Conservation (phyloP, 176 grass and related monocot genomes). For the Leersia perrieri region DNA sequence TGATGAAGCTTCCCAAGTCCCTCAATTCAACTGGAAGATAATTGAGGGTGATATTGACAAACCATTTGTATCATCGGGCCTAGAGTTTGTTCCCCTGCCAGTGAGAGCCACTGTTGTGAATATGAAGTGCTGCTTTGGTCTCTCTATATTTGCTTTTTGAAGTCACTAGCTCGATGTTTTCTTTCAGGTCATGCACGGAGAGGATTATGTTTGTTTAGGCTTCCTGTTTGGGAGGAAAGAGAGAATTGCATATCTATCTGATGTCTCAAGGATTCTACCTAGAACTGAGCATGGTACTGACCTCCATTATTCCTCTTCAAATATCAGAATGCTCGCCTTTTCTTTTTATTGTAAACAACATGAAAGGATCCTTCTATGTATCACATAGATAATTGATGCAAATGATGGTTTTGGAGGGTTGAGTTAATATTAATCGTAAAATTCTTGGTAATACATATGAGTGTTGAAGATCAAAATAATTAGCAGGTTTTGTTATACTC, state of each 20-base stretch:
- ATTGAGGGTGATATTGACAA: conserved; percentile 58
- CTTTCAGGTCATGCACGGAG: conserved; percentile 78
- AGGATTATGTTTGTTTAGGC: conserved; percentile 81
- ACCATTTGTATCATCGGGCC: conserved; percentile 62
- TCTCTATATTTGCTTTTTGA: background rate
- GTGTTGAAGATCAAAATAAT: no score
- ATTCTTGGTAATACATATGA: no score
- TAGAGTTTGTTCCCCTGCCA: conserved; percentile 82
- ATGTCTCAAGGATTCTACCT: conserved; percentile 79
- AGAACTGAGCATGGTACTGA: conserved; percentile 54
- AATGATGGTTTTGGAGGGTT: no score
- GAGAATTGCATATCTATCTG: conserved; percentile 83
- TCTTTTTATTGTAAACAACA: no score
- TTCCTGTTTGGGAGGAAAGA: conserved; percentile 72
- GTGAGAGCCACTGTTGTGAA: conserved; percentile 35
- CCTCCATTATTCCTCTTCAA: background rate
- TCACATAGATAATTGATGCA: no score
- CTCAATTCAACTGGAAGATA: conserved; percentile 72
- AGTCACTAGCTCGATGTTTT: background rate
- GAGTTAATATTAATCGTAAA: no score
- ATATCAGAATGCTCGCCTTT: background rate
- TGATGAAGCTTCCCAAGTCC: conserved; percentile 35
- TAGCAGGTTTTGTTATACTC: background rate
- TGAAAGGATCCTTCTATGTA: no score
- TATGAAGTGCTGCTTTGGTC: background rate